Evolutionary conservation across 108 stramenopile species (phyloP), one percentile per base, ranked within the genome.

Genomic region (Pseudonitzschia multiseries): DNA sequence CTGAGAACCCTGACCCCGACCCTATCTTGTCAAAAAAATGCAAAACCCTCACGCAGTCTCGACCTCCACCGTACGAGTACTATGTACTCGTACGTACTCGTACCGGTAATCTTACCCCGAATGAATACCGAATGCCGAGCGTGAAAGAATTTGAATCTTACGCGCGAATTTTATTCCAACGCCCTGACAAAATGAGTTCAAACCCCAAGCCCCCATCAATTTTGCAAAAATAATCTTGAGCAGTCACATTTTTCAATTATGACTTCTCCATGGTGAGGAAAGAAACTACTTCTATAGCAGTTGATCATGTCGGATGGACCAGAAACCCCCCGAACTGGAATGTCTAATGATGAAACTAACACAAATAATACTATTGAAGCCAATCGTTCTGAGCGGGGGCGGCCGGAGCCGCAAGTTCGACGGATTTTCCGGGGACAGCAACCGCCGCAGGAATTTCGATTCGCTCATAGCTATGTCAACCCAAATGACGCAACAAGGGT

Each of bases 201-300:
- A 48, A 48, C 1, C 46, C 2, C 36, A 36, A 36, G 36, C 20
- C 22, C 54, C 54, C 54, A 56, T 56, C 54, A 26, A 56, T 20
- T 12, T 26, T 12, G 9, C 21, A 26, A 56, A 26, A 56, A 56
- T 15, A 24, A 56, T 56, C 20, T 2, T 26, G 24, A 56, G 13
- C 54, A 56, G 54, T 56, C 54, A 56, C 54, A 56, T 22, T 26
- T 56, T 26, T 10, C 9, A 26, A 56, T 56, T 56, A 56, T 21
- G 24, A 56, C 54, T 24, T 56, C 54, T 56, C 2, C 54, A 56
- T 56, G 22, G 54, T 56, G 54, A 56, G 54, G 24, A 26, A 56
- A 56, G 13, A 56, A 56, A 26, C 54, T 56, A 24, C 2, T 12
- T 56, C 21, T 26, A 24, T 56, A 5, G 46, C 13, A 48, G 46